Evolutionary conservation across 257 asterid species (phyloP).

Genomic region (Orobanche coerulescens): DNA sequence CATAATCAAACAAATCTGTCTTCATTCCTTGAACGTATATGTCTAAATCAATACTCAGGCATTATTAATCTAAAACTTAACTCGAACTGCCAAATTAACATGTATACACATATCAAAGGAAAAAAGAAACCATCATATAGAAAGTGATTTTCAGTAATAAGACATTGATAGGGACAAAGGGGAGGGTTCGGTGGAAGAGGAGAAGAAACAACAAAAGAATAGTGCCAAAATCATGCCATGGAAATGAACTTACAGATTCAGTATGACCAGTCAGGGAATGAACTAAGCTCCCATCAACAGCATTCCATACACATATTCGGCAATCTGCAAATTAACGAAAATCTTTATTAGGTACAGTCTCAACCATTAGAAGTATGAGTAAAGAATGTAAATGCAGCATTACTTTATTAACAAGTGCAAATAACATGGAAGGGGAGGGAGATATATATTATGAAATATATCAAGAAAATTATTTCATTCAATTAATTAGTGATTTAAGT

Average conservation of each 20-base stretch:
- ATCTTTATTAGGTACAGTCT: slow-evolving; percentile 7
- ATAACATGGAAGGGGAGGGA: background rate
- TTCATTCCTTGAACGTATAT: background rate
- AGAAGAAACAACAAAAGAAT: background rate
- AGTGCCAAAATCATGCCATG: slow-evolving; percentile 2
- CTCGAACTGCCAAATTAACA: background rate
- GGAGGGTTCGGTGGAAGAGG: background rate
- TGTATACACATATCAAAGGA: background rate
- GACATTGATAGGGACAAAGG: slow-evolving; percentile 4
- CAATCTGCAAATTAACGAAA: slow-evolving; percentile 54
- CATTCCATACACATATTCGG: slow-evolving; percentile 99
- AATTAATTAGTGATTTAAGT: slow-evolving; percentile 7
- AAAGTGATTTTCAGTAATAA: background rate
- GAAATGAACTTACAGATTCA: slow-evolving; percentile 56
- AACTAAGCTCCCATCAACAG: slow-evolving; percentile 96
- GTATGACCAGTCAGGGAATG: slow-evolving; percentile 97
- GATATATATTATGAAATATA: background rate
- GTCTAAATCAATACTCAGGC: background rate
- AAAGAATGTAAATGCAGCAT: slow-evolving; percentile 2
- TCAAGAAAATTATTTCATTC: background rate
- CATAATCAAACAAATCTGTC: background rate
- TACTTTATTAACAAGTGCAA: slow-evolving; percentile 10
- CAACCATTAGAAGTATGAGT: slow-evolving; percentile 3
- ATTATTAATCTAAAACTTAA: background rate
- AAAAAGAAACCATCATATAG: background rate